Percentiles rank a stretch among this genome's conserved stretches.
Evolutionary conservation across 805 yeast genomes (phyloP).

Genomic region (Candida maris): DNA sequence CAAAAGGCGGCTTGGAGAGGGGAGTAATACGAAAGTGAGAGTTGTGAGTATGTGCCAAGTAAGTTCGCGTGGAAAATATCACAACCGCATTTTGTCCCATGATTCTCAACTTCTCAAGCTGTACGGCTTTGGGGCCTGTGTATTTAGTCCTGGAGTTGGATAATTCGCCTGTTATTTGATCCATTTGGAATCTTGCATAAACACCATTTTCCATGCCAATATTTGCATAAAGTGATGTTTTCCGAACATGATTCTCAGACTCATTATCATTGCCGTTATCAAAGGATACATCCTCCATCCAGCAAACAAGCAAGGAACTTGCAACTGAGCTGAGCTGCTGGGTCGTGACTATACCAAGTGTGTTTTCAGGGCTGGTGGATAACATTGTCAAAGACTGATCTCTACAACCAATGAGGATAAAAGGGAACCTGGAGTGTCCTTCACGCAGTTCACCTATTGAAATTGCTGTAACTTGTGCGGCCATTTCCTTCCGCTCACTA

Average conservation of each 20-base stretch:
- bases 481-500: conserved; percentile 54
- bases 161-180: conserved; percentile 55
- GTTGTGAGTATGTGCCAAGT: conserved; percentile 44
- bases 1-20: conserved; percentile 38
- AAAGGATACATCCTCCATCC: conserved; percentile 25
- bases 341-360: conserved; percentile 57
- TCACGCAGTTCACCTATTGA: conserved; percentile 47
- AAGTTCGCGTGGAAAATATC: conserved; percentile 53
- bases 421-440: conserved; percentile 48
- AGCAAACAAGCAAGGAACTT: conserved; percentile 20
- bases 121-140: conserved; percentile 66
- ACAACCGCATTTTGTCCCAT: conserved; percentile 35
- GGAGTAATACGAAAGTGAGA: conserved; percentile 45
- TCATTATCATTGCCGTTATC: conserved; percentile 9
- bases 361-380: conserved; percentile 55
- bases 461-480: conserved; percentile 46
- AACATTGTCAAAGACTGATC: conserved; percentile 69
- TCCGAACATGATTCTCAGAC: conserved; percentile 15
- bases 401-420: conserved; percentile 65
- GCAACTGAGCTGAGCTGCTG: conserved; percentile 58
- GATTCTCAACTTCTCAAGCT: conserved; percentile 37
- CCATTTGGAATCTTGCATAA: conserved; percentile 60
- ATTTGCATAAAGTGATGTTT: conserved; percentile 45
- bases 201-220: conserved; percentile 85
- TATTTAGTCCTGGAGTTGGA: conserved; percentile 65